Base-by-base conservation (phyloP, 1,139 yeast genomes). In the Zygosaccharomyces sapae region DNA sequence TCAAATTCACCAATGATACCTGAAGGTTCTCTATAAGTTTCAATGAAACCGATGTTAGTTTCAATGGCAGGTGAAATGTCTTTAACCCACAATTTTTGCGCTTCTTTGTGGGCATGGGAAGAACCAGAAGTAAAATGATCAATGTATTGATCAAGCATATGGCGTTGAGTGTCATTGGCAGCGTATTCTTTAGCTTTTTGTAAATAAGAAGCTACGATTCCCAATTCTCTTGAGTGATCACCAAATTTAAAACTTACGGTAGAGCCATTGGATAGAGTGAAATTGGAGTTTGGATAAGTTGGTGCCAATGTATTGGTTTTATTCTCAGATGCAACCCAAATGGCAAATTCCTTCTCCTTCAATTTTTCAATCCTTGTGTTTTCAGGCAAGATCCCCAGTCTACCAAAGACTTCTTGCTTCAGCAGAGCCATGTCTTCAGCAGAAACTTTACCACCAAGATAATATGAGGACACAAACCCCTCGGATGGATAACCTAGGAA, bases 1-100 rank as follows among this genome's bases (percentile, higher is more conserved):
- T 88, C 96, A 92, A 94, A 88, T 69, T 88, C 96, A 51, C 96
- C 96, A 63, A 90, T 79, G 40, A 87, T 88, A 42, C 96, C 96
- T 16, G 90, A 79, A 12, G 95, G 95, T 64, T 87, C 96, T 66
- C 96, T 76, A 69, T 88, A 88, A 27, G 96, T 87, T 70, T 88
- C 96, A 59, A 88, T 87, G 64, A 87, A 88, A 0, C 96, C 96
- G 57, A 87, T 79, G 63, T 88, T 86, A 40, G 92, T 81, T 67
- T 88, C 96, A 24, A 88, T 90, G 33, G 72, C 72, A 10, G 96
- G 96, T 5, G 87, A 83, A 46, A 86, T 68, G 63, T 88, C 96
- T 63, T 86, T 85, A 50, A 87, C 95, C 96, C 96, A 88, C 55
- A 77, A 75, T 50, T 82, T 79, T 67, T 88, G 96, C 0, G 96